Evolutionary conservation across 169 alveolate genomes (phyloP), one percentile per base, ranked within the genome.

Genomic region (Plasmodium reichenowi): DNA sequence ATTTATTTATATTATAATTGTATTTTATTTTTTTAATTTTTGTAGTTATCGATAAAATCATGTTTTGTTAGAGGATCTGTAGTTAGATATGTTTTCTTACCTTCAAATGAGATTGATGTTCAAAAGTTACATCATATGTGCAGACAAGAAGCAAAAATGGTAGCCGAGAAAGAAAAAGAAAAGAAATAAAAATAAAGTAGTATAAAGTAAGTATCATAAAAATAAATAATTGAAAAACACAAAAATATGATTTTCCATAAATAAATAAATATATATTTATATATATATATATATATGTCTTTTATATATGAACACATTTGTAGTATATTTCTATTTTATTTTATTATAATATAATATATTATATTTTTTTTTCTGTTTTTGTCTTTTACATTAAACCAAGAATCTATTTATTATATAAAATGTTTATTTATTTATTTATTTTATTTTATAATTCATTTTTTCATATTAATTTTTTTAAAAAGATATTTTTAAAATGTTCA

Each of bases 61-160:
- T 96, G 99, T 88, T 98, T 98, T 72, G 97, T 98, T 3, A 93
- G 99, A 67, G 99, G 99, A 59, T 96, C 98, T 13, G 98, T 97
- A 12, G 98, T 98, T 2, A 96, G 99, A 56, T 98, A 98, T 88
- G 96, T 98, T 26, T 98, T 96, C 86, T 86, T 98, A 45, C 97
- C 96, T 10, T 94, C 96, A 17, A 92, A 96, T 4, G 98, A 97
- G 60, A 95, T 98, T 59, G 97, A 97, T 91, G 85, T 95, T 12
- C 98, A 97, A 64, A 96, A 96, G 70, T 90, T 97, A 50, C 98
- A 96, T 88, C 97, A 96, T 63, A 97, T 97, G 60, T 97, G 99
- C 73, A 94, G 97, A 80, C 96, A 95, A 58, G 94, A 92, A 72
- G 95, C 95, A 48, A 94, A 91, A 90, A 92, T 91, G 88, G 73